Evolutionary conservation across 352 stramenopile species (phyloP).

Genomic region (Phytophthora pseudosyringae): DNA sequence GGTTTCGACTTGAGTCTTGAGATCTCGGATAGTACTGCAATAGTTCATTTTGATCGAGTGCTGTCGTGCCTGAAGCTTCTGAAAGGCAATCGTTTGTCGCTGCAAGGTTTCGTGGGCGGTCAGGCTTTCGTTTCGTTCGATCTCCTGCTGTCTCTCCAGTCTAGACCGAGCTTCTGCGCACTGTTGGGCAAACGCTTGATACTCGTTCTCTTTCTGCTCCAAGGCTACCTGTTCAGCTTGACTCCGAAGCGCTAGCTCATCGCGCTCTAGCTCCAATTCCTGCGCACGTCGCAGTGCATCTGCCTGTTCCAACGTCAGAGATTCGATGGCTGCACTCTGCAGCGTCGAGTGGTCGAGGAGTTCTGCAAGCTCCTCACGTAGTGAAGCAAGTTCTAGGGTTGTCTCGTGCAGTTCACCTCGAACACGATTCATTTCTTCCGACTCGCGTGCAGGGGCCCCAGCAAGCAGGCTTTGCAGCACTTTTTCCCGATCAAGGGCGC

Average conservation of each 20-base stretch:
- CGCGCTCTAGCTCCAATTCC: slow-evolving; percentile 16
- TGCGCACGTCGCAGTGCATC: neutral
- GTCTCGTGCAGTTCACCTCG: slow-evolving; percentile 26
- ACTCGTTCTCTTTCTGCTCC: slow-evolving; percentile 6
- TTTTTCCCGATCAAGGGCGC: slow-evolving; percentile 19
- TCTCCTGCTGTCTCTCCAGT: slow-evolving; percentile 24
- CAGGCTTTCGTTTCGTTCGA: slow-evolving; percentile 19
- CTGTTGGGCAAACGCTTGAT: slow-evolving; percentile 1
- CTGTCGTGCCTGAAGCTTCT: slow-evolving; percentile 18
- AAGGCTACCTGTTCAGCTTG: neutral
- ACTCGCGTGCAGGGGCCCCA: neutral
- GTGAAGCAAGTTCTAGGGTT: slow-evolving; percentile 25
- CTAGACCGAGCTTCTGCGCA: neutral
- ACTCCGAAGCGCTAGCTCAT: slow-evolving; percentile 11
- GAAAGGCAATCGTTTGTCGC: slow-evolving; percentile 15
- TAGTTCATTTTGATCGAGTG: slow-evolving; percentile 22
- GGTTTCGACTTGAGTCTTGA: slow-evolving; percentile 14
- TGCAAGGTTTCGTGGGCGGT: slow-evolving; percentile 21
- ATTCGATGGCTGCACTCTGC: slow-evolving; percentile 29
- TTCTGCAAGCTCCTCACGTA: slow-evolving; percentile 32
- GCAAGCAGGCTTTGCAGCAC: slow-evolving; percentile 14
- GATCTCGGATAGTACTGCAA: slow-evolving; percentile 17
- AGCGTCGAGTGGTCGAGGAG: slow-evolving; percentile 29
- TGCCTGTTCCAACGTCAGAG: slow-evolving; percentile 12
- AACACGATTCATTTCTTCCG: slow-evolving; percentile 29